phyloP scores from a whole-genome alignment of 768 basidiomycete genomes.

The Tricholoma hemisulphureum region DNA sequence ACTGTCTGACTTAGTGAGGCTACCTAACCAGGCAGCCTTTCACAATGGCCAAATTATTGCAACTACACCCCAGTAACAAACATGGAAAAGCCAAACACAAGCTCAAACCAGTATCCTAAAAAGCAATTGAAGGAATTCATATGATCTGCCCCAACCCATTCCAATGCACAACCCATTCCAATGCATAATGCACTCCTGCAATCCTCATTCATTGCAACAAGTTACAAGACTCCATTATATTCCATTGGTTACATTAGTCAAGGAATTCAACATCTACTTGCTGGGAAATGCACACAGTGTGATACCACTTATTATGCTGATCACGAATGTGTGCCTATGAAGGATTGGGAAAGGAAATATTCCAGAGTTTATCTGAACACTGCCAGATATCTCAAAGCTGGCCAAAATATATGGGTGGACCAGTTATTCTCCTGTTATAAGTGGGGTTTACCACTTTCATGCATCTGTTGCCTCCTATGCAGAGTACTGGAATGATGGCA shows the following conservation, averaged over 20 bases:
- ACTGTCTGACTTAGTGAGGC: too few species aligned
- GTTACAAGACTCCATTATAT: not conserved
- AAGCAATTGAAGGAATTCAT: not conserved
- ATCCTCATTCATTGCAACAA: not conserved
- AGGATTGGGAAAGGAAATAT: not conserved
- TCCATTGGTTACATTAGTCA: not conserved
- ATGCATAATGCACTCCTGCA: too few species aligned
- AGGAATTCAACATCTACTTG: not conserved
- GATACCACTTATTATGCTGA: not conserved
- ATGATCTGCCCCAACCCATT: not conserved
- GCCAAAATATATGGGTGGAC: conserved; percentile 14
- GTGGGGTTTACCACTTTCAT: conserved; percentile 15
- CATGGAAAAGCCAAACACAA: not conserved
- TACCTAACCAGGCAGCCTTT: too few species aligned
- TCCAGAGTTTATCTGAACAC: not conserved
- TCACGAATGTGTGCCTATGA: not conserved
- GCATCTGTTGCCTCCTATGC: conserved; percentile 13
- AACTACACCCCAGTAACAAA: conserved; percentile 1
- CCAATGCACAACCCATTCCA: not conserved
- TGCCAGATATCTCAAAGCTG: conserved; percentile 7
- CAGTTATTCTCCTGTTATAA: conserved; percentile 10
- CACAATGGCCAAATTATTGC: conserved; percentile 22
- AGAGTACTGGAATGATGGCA: conserved; percentile 17
- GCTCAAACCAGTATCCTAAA: not conserved
- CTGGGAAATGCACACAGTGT: not conserved